phyloP scores from a whole-genome alignment of 805 yeast genomes.

The Candida koratica region DNA sequence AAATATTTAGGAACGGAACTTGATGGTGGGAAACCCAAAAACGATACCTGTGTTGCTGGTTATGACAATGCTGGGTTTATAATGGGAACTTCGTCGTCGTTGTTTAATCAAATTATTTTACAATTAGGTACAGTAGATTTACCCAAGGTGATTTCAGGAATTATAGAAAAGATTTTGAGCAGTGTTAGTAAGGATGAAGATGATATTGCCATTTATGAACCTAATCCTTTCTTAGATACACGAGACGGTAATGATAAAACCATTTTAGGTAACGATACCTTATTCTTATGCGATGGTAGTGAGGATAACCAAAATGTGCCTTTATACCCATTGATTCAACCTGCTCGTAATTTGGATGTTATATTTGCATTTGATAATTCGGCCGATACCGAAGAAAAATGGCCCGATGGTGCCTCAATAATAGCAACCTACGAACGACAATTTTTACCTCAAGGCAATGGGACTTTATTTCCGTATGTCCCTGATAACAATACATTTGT shows the following conservation, averaged over 20 bases:
- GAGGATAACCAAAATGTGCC: constrained; percentile 39
- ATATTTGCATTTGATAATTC: constrained; percentile 39
- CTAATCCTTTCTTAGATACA: constrained; percentile 58
- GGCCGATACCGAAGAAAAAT: constrained; percentile 27
- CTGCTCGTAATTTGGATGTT: constrained; percentile 30
- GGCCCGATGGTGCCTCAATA: constrained; percentile 40
- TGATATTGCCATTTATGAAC: constrained; percentile 67
- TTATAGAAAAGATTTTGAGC: constrained; percentile 22
- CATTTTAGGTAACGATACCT: constrained; percentile 22
- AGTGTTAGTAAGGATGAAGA: constrained; percentile 46
- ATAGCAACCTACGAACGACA: constrained; percentile 33
- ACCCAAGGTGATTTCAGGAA: constrained; percentile 19
- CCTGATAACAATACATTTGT: constrained; percentile 65
- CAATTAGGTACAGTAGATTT: constrained; percentile 44
- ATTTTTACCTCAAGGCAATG: constrained; percentile 43
- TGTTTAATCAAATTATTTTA: constrained; percentile 66
- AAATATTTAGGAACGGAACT: constrained; percentile 69
- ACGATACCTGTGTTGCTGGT: constrained; percentile 54
- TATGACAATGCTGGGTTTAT: constrained; percentile 80
- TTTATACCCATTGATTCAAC: constrained; percentile 35
- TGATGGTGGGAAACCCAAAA: constrained; percentile 52
- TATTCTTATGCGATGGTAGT: constrained; percentile 40
- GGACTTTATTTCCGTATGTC: constrained; percentile 73
- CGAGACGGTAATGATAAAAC: constrained; percentile 25
- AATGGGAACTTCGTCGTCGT: constrained; percentile 77